Evolutionary conservation across 1,284 basidiomycete species (phyloP).

Genomic region (Neolentinus lepideus): DNA sequence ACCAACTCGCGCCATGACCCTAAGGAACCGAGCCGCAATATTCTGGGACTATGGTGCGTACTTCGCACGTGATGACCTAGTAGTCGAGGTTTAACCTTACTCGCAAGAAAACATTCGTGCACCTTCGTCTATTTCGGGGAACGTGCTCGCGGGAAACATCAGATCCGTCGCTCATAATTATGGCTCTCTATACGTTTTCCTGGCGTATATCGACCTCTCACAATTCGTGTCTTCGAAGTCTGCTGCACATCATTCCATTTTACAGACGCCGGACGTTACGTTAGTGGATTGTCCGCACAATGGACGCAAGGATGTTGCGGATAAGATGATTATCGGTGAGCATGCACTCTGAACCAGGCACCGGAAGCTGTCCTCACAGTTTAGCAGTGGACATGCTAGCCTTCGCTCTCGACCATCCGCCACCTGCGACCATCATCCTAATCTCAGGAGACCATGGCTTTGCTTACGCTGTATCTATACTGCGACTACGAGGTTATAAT

Average conservation of each 20-base stretch:
- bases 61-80: conserved; percentile 2
- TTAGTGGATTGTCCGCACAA: conserved; percentile 37
- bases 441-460: conserved; percentile 56
- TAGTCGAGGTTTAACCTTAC: neutral
- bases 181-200: neutral
- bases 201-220: neutral
- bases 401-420: conserved; percentile 47
- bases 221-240: conserved; percentile 24
- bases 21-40: conserved; percentile 35
- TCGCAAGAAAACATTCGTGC: conserved; percentile 44
- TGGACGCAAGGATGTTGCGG: conserved; percentile 31
- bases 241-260: conserved; percentile 37
- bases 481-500: conserved; percentile 42
- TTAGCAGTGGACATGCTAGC: conserved; percentile 50
- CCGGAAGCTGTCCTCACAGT: conserved; percentile 32
- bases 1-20: neutral
- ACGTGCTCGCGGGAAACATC: neutral
- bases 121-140: conserved; percentile 11
- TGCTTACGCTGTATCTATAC: conserved; percentile 45
- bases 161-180: neutral
- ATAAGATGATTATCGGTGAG: conserved; percentile 33
- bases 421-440: conserved; percentile 43
- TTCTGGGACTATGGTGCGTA: conserved; percentile 59
- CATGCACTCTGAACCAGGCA: conserved; percentile 21
- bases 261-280: conserved; percentile 27